phyloP scores from a whole-genome alignment of 2,329 filamentous ascomycete species.

The Pestalotiopsis sp. region DNA sequence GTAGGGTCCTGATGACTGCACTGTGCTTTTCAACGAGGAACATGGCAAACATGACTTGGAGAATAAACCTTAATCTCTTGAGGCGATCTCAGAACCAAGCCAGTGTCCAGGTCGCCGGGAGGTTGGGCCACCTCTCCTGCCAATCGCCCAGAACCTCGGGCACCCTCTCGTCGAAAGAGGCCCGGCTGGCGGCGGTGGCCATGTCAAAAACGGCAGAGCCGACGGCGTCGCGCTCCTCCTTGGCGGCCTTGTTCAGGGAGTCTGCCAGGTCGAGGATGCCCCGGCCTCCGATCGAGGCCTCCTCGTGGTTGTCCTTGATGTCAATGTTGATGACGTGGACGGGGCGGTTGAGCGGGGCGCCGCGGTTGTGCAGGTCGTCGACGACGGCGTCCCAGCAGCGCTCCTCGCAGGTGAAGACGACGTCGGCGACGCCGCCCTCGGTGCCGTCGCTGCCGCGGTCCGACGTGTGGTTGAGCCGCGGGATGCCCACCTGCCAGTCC shows the following conservation, averaged over 20 bases:
- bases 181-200: constrained; percentile 66
- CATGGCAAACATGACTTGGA: not conserved
- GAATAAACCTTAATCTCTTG: not conserved
- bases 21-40: no score
- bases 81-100: constrained; percentile 75
- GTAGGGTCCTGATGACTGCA: no score
- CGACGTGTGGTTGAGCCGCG: constrained; percentile 73
- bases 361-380: constrained; percentile 86
- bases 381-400: constrained; percentile 97
- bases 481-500: constrained; percentile 89
- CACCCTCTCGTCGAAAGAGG: constrained; percentile 88
- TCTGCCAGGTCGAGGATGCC: constrained; percentile 92
- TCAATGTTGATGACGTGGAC: constrained; percentile 99
- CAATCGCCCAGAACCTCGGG: constrained; percentile 89
- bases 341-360: constrained; percentile 83
- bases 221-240: constrained; percentile 70
- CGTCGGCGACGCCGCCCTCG: constrained; percentile 87
- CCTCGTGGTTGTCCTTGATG: constrained; percentile 97
- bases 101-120: constrained; percentile 91
- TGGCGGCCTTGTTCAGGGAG: constrained; percentile 78
- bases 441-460: constrained; percentile 80
- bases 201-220: constrained; percentile 70
- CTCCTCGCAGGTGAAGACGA: constrained; percentile 97
- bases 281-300: constrained; percentile 85
- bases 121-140: constrained; percentile 92